Evolutionary conservation across 78 protist genomes (phyloP), one percentile per base, ranked within the genome.

Genomic region (Paulinella micropora): DNA sequence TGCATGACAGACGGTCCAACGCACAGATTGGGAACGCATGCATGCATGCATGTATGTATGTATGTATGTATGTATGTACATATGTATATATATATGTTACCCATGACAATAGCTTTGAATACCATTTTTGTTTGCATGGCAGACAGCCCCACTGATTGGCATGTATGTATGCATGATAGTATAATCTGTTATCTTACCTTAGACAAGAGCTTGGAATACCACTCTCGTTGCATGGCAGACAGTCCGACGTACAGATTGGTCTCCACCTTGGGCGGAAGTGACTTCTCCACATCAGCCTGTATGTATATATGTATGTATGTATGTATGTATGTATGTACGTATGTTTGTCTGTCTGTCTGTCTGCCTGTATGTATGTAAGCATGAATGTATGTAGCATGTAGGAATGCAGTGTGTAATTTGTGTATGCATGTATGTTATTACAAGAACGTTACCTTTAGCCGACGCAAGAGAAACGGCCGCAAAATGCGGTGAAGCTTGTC

Each of bases 201-300:
- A 15, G 84, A 1, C 23, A 87, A 34, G 67, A 87, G 41, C 85
- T 38, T 87, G 39, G 28, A n/a, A 34, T 39, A 39, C 86, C 41
- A 83, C 34, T 1, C 39, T n/a, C 79, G 87, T 37, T 89, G 91
- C 88, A 89, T 39, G 28, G 4, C 34, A 34, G 39, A n/a, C 86
- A 79, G 9, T 26, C 31, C 64, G 51, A 93, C 94, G 26, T 91
- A 90, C 34, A 96, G 87, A 38, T 92, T 88, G 31, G 95, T 92
- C 92, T 97, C 98, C 32, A 92, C 91, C 91, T 97, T 97, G 32
- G 92, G 95, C 32, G 95, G 94, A 0, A 97, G 89, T 6, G 86
- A 34, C 41, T 92, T 91, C 83, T 92, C 95, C 34, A 97, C 98
- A 34, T 96, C 96, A 81, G 90, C 92, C 77, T 28, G 77, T 23